Conservation (phyloP, 768 basidiomycete genomes). For the Kwoniella bestiolae region DNA sequence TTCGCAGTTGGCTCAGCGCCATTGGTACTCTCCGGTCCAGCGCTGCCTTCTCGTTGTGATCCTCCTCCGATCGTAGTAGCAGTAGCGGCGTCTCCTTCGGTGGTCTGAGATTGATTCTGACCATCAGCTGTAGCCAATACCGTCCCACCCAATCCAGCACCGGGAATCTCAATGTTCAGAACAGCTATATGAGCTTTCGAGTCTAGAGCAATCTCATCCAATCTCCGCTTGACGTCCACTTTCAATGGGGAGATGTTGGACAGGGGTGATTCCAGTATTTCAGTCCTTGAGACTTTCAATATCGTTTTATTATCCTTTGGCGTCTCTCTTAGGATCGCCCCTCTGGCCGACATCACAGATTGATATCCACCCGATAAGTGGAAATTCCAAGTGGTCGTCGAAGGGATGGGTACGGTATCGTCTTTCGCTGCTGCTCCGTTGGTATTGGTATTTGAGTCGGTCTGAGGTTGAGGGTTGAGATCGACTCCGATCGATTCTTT, state of each 20-base stretch:
- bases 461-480: slow-evolving; percentile 1
- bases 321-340: slow-evolving; percentile 81
- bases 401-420: slow-evolving; percentile 15
- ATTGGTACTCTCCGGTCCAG: slow-evolving; percentile 14
- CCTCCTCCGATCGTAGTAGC: no score
- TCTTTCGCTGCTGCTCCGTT: slow-evolving; percentile 15
- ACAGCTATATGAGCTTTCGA: slow-evolving; percentile 93
- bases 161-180: slow-evolving; percentile 67
- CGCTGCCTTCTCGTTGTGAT: slow-evolving; percentile 57
- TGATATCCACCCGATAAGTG: slow-evolving; percentile 88
- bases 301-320: slow-evolving; percentile 72
- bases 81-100: slow-evolving; percentile 1
- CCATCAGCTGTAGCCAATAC: slow-evolving; percentile 34
- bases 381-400: slow-evolving; percentile 68
- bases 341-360: slow-evolving; percentile 87
- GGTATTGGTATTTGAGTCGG: slow-evolving; percentile 12
- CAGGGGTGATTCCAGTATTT: slow-evolving; percentile 77
- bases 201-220: slow-evolving; percentile 93
- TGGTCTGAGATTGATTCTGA: slow-evolving; percentile 16
- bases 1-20: background rate
- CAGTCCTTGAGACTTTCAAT: slow-evolving; percentile 88
- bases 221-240: slow-evolving; percentile 74
- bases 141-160: slow-evolving; percentile 18
- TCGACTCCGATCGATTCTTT: slow-evolving; percentile 55
- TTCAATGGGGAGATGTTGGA: slow-evolving; percentile 72